Base-by-base conservation (phyloP, 1,139 yeast species). In the Yamadazyma atmosphaerica region DNA sequence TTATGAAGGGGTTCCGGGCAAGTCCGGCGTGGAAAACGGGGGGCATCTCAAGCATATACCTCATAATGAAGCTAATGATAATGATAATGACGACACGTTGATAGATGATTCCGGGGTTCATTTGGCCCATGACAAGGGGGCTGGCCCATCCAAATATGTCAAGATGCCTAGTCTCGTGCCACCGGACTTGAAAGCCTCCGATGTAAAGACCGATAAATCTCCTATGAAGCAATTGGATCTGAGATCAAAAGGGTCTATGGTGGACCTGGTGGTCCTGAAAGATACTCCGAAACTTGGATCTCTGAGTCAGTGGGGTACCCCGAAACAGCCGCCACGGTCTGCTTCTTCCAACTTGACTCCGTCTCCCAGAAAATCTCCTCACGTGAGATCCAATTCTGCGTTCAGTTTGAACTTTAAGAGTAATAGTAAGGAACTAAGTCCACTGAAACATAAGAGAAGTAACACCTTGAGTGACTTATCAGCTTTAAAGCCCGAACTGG, bases 301-400 rank as follows among this genome's bases (percentile, higher is more conserved):
- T n/a, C n/a, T 14, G 16, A 14, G 8, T 5, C 7, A 12, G 4
- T 8, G 14, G 28, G 12, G 7, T 23, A 28, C 31, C 21, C 31
- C 31, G 8, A 28, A 13, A 28, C 32, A 33, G 25, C 35, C 44
- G 12, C 44, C 38, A 4, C 33, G 19, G 18, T 13, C 21, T 13
- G 24, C 27, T 10, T 13, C 24, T 6, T 14, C 13, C 16, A 31
- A 17, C 22, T 33, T 27, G 26, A 40, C 58, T 16, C 47, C 53
- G 12, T 48, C 56, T 2, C 54, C 53, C 8, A 38, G 51, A 34
- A 52, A 49, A 32, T 53, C 65, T 1, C 63, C 68, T 7, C 65
- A 60, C 39, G 23, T 51, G 3, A 50, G 68, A 34, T 61, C 70
- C 12, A 55, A 52, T 37, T 62, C 68, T n/a, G 46, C 65, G 4